These are phyloP conservation scores for Diaporthe vexans DNA, from an alignment of 2,329 filamentous ascomycete species.

Conservation along the genomic window DNA sequence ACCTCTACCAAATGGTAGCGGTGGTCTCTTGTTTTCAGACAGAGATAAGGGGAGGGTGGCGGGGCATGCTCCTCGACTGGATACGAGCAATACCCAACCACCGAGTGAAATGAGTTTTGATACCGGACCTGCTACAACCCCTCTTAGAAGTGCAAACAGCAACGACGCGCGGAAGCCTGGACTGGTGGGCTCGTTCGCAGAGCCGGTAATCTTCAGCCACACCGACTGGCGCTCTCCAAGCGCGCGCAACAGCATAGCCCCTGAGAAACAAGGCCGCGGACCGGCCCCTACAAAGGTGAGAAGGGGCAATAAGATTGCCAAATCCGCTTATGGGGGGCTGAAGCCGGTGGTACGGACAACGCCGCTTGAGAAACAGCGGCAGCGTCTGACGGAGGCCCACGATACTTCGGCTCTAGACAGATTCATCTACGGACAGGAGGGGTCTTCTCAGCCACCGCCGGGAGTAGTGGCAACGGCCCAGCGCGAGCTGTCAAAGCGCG, in stretches of 20 bases:
- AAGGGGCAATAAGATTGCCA: constrained; percentile 16
- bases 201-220: constrained; percentile 17
- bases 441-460: constrained; percentile 44
- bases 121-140: neutral
- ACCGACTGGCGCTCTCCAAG: constrained; percentile 23
- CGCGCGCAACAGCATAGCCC: constrained; percentile 10
- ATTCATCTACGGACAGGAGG: constrained; percentile 47
- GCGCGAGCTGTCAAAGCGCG: constrained; percentile 39
- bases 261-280: constrained; percentile 19
- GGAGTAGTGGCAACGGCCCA: constrained; percentile 36
- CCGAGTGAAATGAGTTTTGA: neutral
- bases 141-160: constrained; percentile 7
- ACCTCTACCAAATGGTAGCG: constrained; percentile 19
- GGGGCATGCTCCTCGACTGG: neutral
- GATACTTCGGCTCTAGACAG: constrained; percentile 45
- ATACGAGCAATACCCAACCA: neutral
- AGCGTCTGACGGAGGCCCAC: constrained; percentile 18
- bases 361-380: constrained; percentile 38
- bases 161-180: constrained; percentile 10
- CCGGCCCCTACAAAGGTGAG: neutral
- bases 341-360: constrained; percentile 18
- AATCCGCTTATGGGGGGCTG: neutral
- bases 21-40: constrained; percentile 6
- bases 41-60: constrained; percentile 3
- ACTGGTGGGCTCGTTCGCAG: neutral